Evolutionary conservation across 108 stramenopile genomes (phyloP), one percentile per base, ranked within the genome.

Genomic region (Cyclotella sp.): DNA sequence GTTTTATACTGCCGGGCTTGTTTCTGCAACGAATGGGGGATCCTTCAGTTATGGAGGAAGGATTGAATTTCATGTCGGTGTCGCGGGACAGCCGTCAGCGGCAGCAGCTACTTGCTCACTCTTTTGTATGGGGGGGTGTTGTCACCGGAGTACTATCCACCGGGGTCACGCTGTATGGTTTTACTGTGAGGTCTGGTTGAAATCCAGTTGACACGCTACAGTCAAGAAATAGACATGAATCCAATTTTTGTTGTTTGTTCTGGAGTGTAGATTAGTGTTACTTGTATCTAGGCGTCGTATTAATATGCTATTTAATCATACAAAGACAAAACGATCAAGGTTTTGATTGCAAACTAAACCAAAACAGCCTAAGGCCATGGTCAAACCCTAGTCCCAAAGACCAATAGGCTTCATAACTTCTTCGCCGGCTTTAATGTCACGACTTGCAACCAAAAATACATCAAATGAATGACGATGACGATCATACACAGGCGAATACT

Each of bases 401-500:
- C 55, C 64, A 8, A 30, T 55, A 12, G 74, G 74, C 43, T 75
- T 75, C 65, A 75, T 63, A 16, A 75, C 49, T 29, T 75, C 74
- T 55, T 75, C 74, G 13, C 88, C 94, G 62, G 80, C 83, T 49
- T 85, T 67, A 43, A 95, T 91, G 52, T 91, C 90, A 42, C 83
- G 68, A 52, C 88, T 90, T 12, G 94, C 91, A n/a, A 93, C 91
- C 67, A 92, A 77, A 68, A 92, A 91, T 12, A 92, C 84, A 77
- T 94, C 93, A 71, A 92, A 90, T n/a, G 85, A 86, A 59, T 90
- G 68, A 11, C 86, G 88, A 68, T 90, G 88, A 46, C 93, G 88
- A 61, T 94, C 91, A 69, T 94, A 94, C 18, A 94, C 93, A 39
- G 93, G 93, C 24, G 93, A 94, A 53, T 75, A 94, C 60, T 83